Base-by-base conservation (phyloP, 2,329 filamentous ascomycete genomes). In the Pseudogymnoascus sp. region DNA sequence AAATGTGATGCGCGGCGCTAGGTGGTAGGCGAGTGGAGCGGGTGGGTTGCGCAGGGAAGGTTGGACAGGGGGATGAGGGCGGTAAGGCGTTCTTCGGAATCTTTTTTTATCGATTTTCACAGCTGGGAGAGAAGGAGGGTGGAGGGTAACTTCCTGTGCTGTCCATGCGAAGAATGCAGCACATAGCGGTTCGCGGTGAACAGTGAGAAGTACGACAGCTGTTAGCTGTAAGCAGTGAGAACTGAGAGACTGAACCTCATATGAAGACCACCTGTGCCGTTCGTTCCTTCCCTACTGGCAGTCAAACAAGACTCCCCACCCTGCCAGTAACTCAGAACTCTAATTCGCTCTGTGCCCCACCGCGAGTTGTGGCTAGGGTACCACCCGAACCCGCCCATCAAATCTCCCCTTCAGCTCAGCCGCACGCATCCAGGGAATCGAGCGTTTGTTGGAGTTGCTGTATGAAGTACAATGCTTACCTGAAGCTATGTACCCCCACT, bases 61-160 rank as follows among this genome's bases (percentile, higher is more conserved):
- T 2, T 11, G 47, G 8, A 6, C 26, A 34, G 26, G 47, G 47
- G 26, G 26, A 31, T 31, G 26, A 34, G 47, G 26, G 42, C 11
- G 26, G 47, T 18, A 57, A 57, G 47, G 47, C 47, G 26, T 57
- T 57, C 18, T 51, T 34, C 10, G n/a, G 21, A 34, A 34, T 57
- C 47, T 57, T 31, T 57, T 57, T 57, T 57, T 57, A 57, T 57
- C 47, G 7, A 57, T 57, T 57, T 57, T 57, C n/a, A n/a, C 26
- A 26, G 7, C 26, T 29, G 23, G 45, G 14, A 29, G 45, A 16
- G 6, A 51, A 54, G 26, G 47, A 31, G 26, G 14, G 45, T 51
- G 47, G 47, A 31, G n/a, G 29, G 29, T 31, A 31, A 31, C 29
- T 31, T 31, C 29, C 2, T 57, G 26, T 18, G 26, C 8, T 57